A percentile compares a stretch with the other conserved stretches of the same genome.
Evolutionary conservation across 495 filamentous ascomycete genomes (phyloP).

Genomic region (Evansstolkia leycettana): DNA sequence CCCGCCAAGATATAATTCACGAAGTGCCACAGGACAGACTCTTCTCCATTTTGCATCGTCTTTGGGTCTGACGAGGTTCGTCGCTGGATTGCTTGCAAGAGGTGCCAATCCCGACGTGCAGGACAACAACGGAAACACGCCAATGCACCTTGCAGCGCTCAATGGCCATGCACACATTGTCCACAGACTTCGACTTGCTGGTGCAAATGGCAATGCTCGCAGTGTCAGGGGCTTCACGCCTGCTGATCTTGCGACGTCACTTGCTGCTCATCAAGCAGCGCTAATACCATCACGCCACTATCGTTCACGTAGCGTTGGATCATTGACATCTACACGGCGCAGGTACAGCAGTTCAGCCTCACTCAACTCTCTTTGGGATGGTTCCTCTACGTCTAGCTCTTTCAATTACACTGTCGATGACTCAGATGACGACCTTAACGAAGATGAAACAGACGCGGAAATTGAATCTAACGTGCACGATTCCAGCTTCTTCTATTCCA

Average conservation of each 20-base stretch:
- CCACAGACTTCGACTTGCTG: constrained; percentile 55
- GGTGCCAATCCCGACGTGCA: constrained; percentile 65
- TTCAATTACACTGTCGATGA: constrained; percentile 33
- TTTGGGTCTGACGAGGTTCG: constrained; percentile 62
- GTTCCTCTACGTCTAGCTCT: constrained; percentile 29
- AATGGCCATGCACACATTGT: constrained; percentile 66
- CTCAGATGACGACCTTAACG: constrained; percentile 30
- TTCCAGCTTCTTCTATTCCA: constrained; percentile 25
- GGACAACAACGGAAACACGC: constrained; percentile 72
- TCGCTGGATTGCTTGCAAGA: constrained; percentile 66
- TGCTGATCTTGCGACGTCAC: constrained; percentile 56
- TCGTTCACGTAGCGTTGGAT: constrained; percentile 47
- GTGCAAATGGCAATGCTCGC: constrained; percentile 58
- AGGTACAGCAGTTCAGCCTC: constrained; percentile 56
- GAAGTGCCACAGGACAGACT: constrained; percentile 55
- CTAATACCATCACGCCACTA: constrained; percentile 39
- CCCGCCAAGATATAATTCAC: constrained; percentile 50
- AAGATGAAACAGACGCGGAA: constrained; percentile 25
- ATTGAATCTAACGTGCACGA: constrained; percentile 24
- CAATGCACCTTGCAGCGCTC: constrained; percentile 76
- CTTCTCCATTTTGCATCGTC: constrained; percentile 75
- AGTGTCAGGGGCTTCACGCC: constrained; percentile 61
- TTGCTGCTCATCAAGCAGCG: constrained; percentile 43
- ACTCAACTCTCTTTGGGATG: constrained; percentile 49
- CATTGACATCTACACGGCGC: constrained; percentile 38